Percentiles rank a stretch among this genome's conserved stretches.
Evolutionary conservation across 2,329 filamentous ascomycete genomes (phyloP).

Genomic region (Penicillium sp.): DNA sequence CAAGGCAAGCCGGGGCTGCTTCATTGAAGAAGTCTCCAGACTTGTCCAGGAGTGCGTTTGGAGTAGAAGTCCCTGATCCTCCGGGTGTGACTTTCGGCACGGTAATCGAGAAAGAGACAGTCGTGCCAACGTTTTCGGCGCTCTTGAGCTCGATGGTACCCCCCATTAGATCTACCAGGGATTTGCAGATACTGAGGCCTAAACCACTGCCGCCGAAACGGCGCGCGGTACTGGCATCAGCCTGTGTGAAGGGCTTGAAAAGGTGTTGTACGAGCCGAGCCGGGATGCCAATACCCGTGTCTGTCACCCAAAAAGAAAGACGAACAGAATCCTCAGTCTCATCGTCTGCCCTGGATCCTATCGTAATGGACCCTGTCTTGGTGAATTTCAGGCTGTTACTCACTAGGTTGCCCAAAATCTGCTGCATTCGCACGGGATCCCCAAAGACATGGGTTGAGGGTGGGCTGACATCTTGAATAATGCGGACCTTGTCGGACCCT

Average conservation of each 20-base stretch:
- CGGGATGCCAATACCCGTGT: conserved; percentile 1
- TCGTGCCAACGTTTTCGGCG: neutral
- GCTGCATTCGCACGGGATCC: neutral
- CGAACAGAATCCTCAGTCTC: neutral
- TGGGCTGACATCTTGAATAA: neutral
- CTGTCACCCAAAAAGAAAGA: conserved; percentile 1
- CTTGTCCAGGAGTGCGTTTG: neutral
- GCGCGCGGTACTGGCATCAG: conserved; percentile 1
- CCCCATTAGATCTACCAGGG: neutral
- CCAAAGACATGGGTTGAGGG: neutral
- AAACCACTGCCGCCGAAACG: neutral
- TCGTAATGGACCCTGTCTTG: neutral
- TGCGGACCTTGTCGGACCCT: neutral
- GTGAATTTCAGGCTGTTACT: conserved; percentile 3
- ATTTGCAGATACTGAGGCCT: conserved; percentile 2
- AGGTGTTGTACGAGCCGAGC: neutral
- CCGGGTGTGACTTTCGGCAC: neutral
- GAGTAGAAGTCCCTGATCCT: neutral
- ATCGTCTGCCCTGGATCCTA: neutral
- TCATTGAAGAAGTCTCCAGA: neutral
- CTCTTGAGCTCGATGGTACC: neutral
- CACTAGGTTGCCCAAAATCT: neutral
- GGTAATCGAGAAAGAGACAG: neutral
- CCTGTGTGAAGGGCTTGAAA: conserved; percentile 1
- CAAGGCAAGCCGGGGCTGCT: neutral